Conservation (phyloP, 163 green algal species). For the Volvox carteri region DNA sequence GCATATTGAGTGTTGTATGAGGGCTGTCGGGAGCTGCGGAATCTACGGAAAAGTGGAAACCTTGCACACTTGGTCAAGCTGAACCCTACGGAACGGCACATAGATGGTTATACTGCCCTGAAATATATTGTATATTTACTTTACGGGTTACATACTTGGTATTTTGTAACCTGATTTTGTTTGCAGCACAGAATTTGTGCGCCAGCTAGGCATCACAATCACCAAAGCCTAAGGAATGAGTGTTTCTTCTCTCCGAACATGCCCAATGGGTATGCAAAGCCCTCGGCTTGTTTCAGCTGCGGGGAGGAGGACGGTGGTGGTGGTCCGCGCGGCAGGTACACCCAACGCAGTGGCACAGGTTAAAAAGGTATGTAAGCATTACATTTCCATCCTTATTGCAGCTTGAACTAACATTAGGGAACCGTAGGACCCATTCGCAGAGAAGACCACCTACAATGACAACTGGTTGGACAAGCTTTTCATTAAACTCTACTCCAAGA, state of each 20-base stretch:
- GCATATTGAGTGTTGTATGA: too few species aligned
- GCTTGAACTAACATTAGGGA: not conserved
- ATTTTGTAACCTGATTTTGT: too few species aligned
- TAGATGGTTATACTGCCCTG: too few species aligned
- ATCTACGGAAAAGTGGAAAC: too few species aligned
- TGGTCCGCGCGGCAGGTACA: not conserved
- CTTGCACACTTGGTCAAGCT: too few species aligned
- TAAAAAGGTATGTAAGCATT: constrained; percentile 1
- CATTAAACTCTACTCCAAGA: constrained; percentile 71
- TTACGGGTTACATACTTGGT: too few species aligned
- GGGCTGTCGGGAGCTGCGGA: too few species aligned
- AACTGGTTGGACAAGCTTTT: constrained; percentile 67
- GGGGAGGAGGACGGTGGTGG: not conserved
- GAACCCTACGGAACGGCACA: too few species aligned
- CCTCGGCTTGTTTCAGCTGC: not conserved
- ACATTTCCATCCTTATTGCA: not conserved
- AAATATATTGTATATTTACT: too few species aligned
- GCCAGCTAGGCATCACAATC: too few species aligned
- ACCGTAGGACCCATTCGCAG: constrained; percentile 69
- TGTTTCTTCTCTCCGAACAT: not conserved
- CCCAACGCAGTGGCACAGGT: not conserved
- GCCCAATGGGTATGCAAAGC: not conserved
- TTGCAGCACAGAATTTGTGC: too few species aligned
- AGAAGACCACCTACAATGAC: constrained; percentile 71
- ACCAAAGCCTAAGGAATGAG: too few species aligned